Base-by-base conservation (phyloP, 148 eudicot species). In the Rhododendron henanense region DNA sequence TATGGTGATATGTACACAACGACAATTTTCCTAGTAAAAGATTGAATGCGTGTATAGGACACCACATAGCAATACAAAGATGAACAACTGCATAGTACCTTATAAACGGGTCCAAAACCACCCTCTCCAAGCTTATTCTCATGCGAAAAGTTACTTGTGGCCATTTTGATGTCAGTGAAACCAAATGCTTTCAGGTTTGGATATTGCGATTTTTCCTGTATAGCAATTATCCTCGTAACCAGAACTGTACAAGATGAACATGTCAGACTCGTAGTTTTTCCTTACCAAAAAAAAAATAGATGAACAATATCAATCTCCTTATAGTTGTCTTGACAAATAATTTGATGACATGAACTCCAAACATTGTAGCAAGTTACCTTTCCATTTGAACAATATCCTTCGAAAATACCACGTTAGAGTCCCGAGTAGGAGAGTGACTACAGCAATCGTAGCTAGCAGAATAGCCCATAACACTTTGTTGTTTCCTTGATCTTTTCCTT, bases 21-120 rank as follows among this genome's bases (percentile, higher is more conserved):
- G 2, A 35, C 5, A 1, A 1, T 74, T 74, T 74, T 74, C 19
- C 41, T 13, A 35, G 19, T 74, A 15, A 35, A 74, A 18, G 19
- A 33, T 15, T 61, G 39, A 28, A 15, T 10, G 57, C 21, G 16
- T 61, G 35, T 11, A 31, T 51, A 10, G 63, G 13, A 5, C 10
- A n/a, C 14, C 10, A 65, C 31, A 25, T 6, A 61, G n/a, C 1
- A n/a, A 65, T 9, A 10, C 71, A 25, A 2, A n/a, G 14, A 65
- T 0, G 71, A 65, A 65, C 31, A 25, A 80, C 63, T 7, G 18
- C 10, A 81, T 67, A 25, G 51, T 88, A 91, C 93, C 91, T 90
- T 89, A 50, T 88, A 90, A 37, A 91, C 91, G 4, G 91, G 91
- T 78, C 91, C 93, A 87, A 21, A 91, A 33, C 93, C 93, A 83